Evolutionary conservation across 2,329 filamentous ascomycete species (phyloP).

Genomic region (Waltergamsia citrina): DNA sequence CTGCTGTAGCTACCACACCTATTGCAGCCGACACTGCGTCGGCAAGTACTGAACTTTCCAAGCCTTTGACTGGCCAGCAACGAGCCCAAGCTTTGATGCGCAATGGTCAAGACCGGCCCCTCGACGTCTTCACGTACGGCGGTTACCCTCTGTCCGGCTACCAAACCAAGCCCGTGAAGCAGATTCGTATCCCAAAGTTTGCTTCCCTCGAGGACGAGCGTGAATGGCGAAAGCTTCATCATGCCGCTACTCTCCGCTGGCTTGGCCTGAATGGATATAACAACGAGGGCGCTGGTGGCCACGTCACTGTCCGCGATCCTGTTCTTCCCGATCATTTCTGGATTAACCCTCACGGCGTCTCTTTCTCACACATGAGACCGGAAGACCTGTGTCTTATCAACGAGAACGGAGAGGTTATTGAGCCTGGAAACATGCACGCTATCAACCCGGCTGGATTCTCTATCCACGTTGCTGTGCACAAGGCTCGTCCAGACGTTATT

Average conservation of each 20-base stretch:
- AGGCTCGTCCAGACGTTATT: conserved; percentile 47
- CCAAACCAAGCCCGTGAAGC: too few relatives aligned
- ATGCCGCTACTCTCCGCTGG: conserved; percentile 36
- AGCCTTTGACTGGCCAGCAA: too few relatives aligned
- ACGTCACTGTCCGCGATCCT: conserved; percentile 55
- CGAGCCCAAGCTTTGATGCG: too few relatives aligned
- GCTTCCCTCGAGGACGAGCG: conserved; percentile 30
- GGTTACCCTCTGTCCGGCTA: too few relatives aligned
- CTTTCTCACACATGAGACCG: conserved; percentile 42
- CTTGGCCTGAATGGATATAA: conserved; percentile 36
- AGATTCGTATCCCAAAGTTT: conserved; percentile 50
- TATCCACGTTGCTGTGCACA: conserved; percentile 52
- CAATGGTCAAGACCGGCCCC: too few relatives aligned
- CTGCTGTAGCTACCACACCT: too few relatives aligned
- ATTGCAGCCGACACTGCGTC: too few relatives aligned
- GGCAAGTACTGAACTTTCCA: too few relatives aligned
- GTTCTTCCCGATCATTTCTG: conserved; percentile 50
- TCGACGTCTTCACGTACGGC: too few relatives aligned
- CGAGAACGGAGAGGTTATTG: conserved; percentile 47
- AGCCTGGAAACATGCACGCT: conserved; percentile 41
- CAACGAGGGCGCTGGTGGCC: conserved; percentile 54
- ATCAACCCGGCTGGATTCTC: conserved; percentile 55
- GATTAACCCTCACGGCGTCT: conserved; percentile 44
- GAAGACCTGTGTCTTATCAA: conserved; percentile 55
- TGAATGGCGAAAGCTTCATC: conserved; percentile 26